These are phyloP conservation scores for Xylaria sp. DNA, from an alignment of 2,329 filamentous ascomycete genomes.

Conservation along the genomic window DNA sequence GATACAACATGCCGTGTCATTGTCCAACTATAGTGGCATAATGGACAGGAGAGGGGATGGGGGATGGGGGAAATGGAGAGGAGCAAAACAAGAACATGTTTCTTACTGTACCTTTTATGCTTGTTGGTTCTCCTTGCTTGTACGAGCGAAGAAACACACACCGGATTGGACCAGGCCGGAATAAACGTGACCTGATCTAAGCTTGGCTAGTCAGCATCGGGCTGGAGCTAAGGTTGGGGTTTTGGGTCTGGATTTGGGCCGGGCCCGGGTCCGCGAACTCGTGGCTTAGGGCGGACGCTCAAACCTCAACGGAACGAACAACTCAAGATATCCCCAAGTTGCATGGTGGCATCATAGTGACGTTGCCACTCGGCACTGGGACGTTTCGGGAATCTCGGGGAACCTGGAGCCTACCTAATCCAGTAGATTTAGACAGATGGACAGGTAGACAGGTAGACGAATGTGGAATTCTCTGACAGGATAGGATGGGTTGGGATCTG, in stretches of 20 bases:
- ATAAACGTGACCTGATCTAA: conserved; percentile 13
- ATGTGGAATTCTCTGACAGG: not conserved
- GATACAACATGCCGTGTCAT: conserved; percentile 1
- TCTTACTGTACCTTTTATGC: conserved; percentile 15
- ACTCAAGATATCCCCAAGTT: too few species aligned
- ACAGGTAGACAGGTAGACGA: too few species aligned
- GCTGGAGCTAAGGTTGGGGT: conserved; percentile 4
- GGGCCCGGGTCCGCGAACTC: not conserved
- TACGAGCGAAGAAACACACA: not conserved
- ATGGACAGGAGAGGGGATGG: not conserved
- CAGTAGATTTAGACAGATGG: too few species aligned
- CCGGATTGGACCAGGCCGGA: conserved; percentile 6
- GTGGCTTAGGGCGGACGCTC: not conserved
- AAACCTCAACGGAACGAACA: not conserved
- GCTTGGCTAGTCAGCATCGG: conserved; percentile 1
- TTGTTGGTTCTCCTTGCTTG: conserved; percentile 21
- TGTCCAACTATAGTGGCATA: not conserved
- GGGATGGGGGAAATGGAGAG: not conserved
- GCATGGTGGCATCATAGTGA: not conserved
- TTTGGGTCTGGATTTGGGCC: conserved; percentile 1
- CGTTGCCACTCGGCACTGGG: not conserved
- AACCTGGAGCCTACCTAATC: not conserved
- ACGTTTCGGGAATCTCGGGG: not conserved
- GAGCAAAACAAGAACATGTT: not conserved
- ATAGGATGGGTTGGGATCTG: not conserved